Evolutionary conservation across 352 stramenopile species (phyloP), one percentile per base, ranked within the genome.

Genomic region (Phytopythium oedochilum): DNA sequence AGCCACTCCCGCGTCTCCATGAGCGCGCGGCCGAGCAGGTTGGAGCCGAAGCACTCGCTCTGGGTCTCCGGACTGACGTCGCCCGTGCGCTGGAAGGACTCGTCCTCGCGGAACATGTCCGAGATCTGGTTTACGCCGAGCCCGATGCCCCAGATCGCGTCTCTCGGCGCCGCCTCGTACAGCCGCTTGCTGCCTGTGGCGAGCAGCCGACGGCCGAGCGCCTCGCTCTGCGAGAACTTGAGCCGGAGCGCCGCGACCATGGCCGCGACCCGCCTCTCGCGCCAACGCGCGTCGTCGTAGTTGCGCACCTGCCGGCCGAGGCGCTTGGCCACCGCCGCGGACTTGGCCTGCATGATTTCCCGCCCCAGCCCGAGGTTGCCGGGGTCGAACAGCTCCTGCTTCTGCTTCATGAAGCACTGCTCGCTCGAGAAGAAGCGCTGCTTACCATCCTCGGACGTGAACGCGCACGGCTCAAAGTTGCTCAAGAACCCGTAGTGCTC

Each of bases 321-420:
- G 38, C 68, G 70, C 57, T 86, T 88, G 10, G 68, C 78, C 1
- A 70, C 69, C 2, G 66, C 29, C 3, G 73, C 73, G 12, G 66
- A 64, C 50, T 79, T 86, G 29, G 75, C 73, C 26, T 63, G 65
- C 5, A 86, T 47, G 18, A 88, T 79, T 11, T 67, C 59, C 26
- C 73, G n/a, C 1, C 75, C 75, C 29, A 86, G 43, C 18, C 47
- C 1, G 1, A 59, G 36, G 22, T 88, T 88, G 1, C 65, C 40
- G 1, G 64, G 64, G 35, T 88, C 78, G 49, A 86, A 88, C 22
- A 67, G 60, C 42, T 88, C 78, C 57, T 88, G 78, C 62, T 88
- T 88, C 23, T 61, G 50, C 75, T 88, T 88, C 73, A 86, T 86
- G 38, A 88, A 86, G 47, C 57, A 83, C 69, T 88, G 78, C 54